Base-by-base conservation (phyloP, 1,284 basidiomycete species). In the Cutaneotrichosporon daszewskae region DNA sequence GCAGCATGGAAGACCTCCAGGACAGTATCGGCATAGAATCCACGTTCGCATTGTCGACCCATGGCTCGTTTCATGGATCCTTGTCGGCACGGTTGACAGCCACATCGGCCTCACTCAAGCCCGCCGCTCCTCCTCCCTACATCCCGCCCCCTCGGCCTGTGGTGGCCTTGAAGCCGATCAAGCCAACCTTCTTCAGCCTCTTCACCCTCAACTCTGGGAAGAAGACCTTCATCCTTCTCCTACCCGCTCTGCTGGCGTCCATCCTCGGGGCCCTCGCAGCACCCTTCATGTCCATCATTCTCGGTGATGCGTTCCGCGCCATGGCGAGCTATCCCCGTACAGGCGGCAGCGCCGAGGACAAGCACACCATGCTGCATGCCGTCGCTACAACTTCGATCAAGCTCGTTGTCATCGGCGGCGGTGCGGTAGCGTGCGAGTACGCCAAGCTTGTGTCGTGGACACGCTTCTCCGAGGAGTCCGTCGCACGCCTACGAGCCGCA, bases 201-300 rank as follows among this genome's bases (percentile, higher is more conserved):
- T 87, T 85, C 68, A 80, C 80, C 25, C 75, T 82, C 43, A 73
- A 84, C 44, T 73, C 80, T 2, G 64, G 71, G 22, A 75, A 75
- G 34, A 79, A 86, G 56, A 58, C 77, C 44, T 4, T 69, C 20
- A 57, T 79, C 37, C 54, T 75, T 18, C 74, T 89, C 48, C 71
- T 92, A 40, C 92, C 92, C 1, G 89, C 85, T 4, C 55, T 85
- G 40, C 16, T 79, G 32, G 76, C 81, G 20, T 85, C 88, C 4
- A 47, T 88, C 29, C 70, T 80, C 32, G 77, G 83, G 0, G 87
- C 89, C 32, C 79, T 82, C 27, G 76, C 96, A 27, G 88, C 87
- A 0, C 88, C 94, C 1, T 87, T 87, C 74, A 96, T 97, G 90
- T 92, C 94, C 6, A 78, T 81, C 41, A 80, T 94, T 53, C 76